Base-by-base conservation (phyloP, 208 protist genomes). In the Leishmania lainsoni region DNA sequence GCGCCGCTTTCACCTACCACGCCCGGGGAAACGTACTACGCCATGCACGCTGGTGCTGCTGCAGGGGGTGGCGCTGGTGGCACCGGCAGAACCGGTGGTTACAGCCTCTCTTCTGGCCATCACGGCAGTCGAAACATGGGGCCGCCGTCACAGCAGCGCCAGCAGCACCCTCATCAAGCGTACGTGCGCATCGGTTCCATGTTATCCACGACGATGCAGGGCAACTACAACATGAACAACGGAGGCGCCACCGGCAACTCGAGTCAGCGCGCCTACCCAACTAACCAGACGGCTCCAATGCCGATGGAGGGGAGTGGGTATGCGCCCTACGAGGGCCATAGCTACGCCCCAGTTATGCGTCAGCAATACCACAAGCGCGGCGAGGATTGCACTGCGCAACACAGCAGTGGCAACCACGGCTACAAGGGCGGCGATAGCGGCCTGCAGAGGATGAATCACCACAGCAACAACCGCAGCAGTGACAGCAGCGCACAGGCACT, bases 21-120 rank as follows among this genome's bases (percentile, higher is more conserved):
- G 0, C 20, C 76, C 4, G 70, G 80, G 56, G 81, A 84, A 61
- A 73, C 59, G 32, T 80, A 80, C 70, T 84, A 84, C 45, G 70
- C 69, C 32, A 68, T 77, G 56, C 81, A 78, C 68, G 42, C 1
- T 61, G 26, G 26, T 29, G 59, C 32, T 14, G 59, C 56, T 75
- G 68, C 52, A 75, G 48, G 39, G 48, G 72, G 45, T 54, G 29
- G 12, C 26, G 70, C 42, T 56, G 48, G 73, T 68, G 73, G 79
- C 22, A 32, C 66, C 3, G 61, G 79, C 29, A 29, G 72, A 22
- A 3, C 49, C 71, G 61, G 59, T 42, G 73, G 79, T 20, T 73
- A 73, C 69, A 3, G 42, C 3, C 45, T 51, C 26, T 73, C 69
- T 51, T 22, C 26, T 73, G 10, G 42, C 0, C 63, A 72, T 83